Base-by-base conservation (phyloP, 495 filamentous ascomycete genomes). In the Letharia columbiana region DNA sequence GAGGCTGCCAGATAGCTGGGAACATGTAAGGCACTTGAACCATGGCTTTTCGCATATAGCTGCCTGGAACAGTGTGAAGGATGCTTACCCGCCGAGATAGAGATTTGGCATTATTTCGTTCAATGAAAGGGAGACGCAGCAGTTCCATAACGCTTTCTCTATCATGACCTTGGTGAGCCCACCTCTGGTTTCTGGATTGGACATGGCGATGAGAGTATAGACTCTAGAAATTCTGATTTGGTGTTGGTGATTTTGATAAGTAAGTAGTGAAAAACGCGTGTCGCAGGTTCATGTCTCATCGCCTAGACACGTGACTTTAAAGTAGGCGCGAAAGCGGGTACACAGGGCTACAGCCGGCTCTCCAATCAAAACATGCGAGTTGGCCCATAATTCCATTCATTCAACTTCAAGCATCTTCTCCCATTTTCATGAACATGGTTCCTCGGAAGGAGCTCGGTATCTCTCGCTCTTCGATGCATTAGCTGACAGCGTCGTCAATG, bases 1-100 rank as follows among this genome's bases (percentile, higher is more conserved):
- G 60, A 49, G 47, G 65, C 65, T 31, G 65, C 65, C 1, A 57
- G 54, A 57, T 37, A 57, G 31, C 54, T 57, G 6, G 33, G 28
- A 3, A 39, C 33, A 11, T 57, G 47, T 50, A 28, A 50, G 47
- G 47, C 10, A 50, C 20, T 33, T 31, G 12, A 9, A 52, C 31
- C 35, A 5, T 12, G 11, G 23, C 15, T 13, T 3, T 9, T 33
- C 9, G 12, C 33, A 33, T 5, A 18, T 28, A 8, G 17, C 4
- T 17, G 52, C 28, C 0, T 1, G 3, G 8, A 17, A 33, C 1
- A 31, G 52, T 15, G 28, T 1, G 50, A 54, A 35, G 11, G 49
- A 31, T 7, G 20, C 54, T 35, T 57, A 57, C 54, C 54, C 54
- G 33, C 54, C 54, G 0, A 57, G 7, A n/a, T 57, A 57, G 9